A percentile compares a stretch with the other conserved stretches of the same genome.
phyloP scores from a whole-genome alignment of 768 basidiomycete genomes.

The Leccinum rimulosum region DNA sequence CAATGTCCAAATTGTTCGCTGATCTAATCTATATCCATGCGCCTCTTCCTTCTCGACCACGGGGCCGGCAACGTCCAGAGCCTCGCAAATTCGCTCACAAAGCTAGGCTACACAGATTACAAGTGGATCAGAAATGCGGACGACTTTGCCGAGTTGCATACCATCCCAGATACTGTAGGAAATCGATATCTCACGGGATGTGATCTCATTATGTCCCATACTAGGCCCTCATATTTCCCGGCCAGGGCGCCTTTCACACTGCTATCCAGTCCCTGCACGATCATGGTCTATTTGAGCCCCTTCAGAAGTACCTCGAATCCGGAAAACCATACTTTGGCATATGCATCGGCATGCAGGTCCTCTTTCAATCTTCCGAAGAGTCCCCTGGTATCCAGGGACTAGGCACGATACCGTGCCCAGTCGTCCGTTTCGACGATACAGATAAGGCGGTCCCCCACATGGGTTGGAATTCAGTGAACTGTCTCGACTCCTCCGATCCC shows the following conservation, averaged over 20 bases:
- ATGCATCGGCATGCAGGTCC: conserved; percentile 97
- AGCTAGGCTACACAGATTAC: conserved; percentile 77
- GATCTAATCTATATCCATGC: conserved; percentile 32
- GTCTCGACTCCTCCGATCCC: conserved; percentile 42
- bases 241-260: conserved; percentile 90
- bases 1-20: not conserved
- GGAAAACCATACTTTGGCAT: conserved; percentile 96
- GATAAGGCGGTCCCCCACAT: conserved; percentile 96
- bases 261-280: conserved; percentile 75
- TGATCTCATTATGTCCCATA: conserved; percentile 11
- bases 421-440: conserved; percentile 64
- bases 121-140: conserved; percentile 79
- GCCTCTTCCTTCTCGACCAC: conserved; percentile 91
- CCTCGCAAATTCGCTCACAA: conserved; percentile 85
- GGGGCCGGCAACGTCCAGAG: conserved; percentile 95
- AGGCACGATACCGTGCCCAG: conserved; percentile 78
- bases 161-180: conserved; percentile 51
- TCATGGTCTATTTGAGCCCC: conserved; percentile 75
- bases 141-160: conserved; percentile 65
- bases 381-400: conserved; percentile 68
- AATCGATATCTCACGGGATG: conserved; percentile 6
- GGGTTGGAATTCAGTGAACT: conserved; percentile 87
- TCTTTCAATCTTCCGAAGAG: conserved; percentile 86
- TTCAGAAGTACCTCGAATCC: conserved; percentile 77
- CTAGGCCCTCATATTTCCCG: conserved; percentile 94